Evolutionary conservation across 2,329 filamentous ascomycete species (phyloP).

Genomic region (Talaromyces sp.): DNA sequence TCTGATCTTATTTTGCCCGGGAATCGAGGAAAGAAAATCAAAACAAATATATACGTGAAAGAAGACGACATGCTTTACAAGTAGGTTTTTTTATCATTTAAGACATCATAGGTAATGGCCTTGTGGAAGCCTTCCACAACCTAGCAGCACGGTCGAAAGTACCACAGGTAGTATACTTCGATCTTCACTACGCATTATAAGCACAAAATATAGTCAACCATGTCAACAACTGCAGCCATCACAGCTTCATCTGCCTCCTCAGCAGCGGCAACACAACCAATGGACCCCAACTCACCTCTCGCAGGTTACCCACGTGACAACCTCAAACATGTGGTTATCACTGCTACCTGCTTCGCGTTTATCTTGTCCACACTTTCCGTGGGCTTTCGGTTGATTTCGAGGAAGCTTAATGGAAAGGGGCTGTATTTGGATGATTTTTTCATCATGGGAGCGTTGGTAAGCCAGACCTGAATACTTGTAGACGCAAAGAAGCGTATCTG

Average conservation of each 20-base stretch:
- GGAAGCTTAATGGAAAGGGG: too few species aligned
- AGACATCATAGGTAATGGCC: not conserved
- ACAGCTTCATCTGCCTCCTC: not conserved
- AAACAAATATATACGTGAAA: not conserved
- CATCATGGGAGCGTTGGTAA: too few species aligned
- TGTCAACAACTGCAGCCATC: not conserved
- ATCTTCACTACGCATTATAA: not conserved
- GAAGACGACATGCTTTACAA: not conserved
- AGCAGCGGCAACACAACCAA: not conserved
- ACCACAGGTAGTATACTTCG: not conserved
- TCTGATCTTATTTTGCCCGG: not conserved
- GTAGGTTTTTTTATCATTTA: not conserved
- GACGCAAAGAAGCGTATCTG: too few species aligned
- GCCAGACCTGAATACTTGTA: too few species aligned
- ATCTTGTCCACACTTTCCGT: not conserved
- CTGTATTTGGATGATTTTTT: too few species aligned
- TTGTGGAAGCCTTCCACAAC: not conserved
- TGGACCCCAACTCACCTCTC: not conserved
- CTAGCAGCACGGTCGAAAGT: not conserved
- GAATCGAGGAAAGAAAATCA: too few species aligned
- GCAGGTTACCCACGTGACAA: conserved; percentile 5
- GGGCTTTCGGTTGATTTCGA: too few species aligned
- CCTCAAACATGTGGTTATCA: not conserved
- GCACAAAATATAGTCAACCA: not conserved
- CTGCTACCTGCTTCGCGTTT: not conserved